Evolutionary conservation across 768 basidiomycete genomes (phyloP), one percentile per base, ranked within the genome.

Genomic region (Leccinum longicurvipes): DNA sequence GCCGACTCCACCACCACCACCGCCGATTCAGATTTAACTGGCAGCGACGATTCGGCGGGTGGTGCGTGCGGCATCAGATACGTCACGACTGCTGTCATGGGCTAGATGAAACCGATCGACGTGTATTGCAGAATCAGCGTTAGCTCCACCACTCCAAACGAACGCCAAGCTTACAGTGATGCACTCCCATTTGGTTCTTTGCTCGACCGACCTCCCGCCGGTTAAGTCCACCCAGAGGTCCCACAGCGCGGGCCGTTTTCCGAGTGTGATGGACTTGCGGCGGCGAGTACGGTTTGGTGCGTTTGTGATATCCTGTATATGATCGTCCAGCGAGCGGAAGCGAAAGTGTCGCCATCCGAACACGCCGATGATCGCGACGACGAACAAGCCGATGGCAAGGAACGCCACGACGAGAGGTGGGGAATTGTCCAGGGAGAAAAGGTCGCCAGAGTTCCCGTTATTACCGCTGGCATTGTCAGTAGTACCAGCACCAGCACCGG

Each of bases 351-450:
- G 67, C 76, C 79, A 81, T 12, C 75, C 77, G 46, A 83, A 78
- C 31, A 81, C 73, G 9, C 74, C 68, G 11, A 80, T 55, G 73
- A 84, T 78, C 0, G 74, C 74, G n/a, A 75, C 67, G 19, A 72
- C 67, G 59, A 85, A 82, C 17, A 87, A 62, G 4, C 81, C 82
- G 27, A 84, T 76, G n/a, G 80, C 79, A 24, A 87, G 69, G 62
- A 85, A 82, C 2, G 79, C 82, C 34, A 85, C 74, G 46, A 87
- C 79, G 59, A 86, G 73, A 6, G 82, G 80, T 0, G 82, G 80
- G 0, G 82, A 82, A 11, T 71, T 73, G 1, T 60, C 60, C 2
- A 73, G 61, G n/a, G 76, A 70, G 42, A 68, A 45, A 7, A 15
- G 2, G 44, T 45, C 7, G 14, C 23, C 6, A 17, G 14, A 7